Percentiles rank a stretch among this genome's conserved stretches.
phyloP scores from a whole-genome alignment of 2,329 filamentous ascomycete species.

The Coniochaeta sp. region DNA sequence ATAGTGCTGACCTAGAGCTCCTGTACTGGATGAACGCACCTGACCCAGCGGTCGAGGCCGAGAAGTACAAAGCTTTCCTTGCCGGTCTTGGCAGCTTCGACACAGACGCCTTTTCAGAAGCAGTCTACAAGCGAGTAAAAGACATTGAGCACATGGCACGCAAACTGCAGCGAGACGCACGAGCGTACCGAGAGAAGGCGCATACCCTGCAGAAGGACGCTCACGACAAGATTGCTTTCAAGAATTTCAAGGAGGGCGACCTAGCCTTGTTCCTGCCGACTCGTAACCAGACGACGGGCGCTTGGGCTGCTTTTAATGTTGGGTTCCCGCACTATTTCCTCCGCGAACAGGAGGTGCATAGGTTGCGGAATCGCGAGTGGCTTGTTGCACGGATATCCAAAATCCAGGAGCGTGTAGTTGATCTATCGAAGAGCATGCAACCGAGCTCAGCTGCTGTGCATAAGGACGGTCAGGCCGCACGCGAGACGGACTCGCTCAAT shows the following conservation, averaged over 20 bases:
- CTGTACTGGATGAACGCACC: conserved; percentile 76
- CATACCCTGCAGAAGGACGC: conserved; percentile 75
- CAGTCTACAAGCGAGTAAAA: conserved; percentile 80
- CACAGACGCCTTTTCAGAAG: conserved; percentile 75
- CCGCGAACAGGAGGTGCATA: conserved; percentile 83
- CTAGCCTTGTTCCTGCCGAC: conserved; percentile 91
- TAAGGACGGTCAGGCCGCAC: conserved; percentile 12
- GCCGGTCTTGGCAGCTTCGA: conserved; percentile 71
- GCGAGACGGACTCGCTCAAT: conserved; percentile 42
- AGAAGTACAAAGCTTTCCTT: conserved; percentile 70
- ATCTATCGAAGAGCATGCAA: conserved; percentile 72
- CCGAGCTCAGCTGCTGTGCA: conserved; percentile 22
- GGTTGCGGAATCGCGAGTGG: conserved; percentile 82
- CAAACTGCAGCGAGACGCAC: conserved; percentile 86
- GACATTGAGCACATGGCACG: conserved; percentile 90
- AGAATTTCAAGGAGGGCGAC: conserved; percentile 93
- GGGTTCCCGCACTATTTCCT: conserved; percentile 96
- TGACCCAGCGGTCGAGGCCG: conserved; percentile 58
- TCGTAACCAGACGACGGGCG: conserved; percentile 84
- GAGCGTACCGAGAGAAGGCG: conserved; percentile 80
- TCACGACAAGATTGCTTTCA: conserved; percentile 93
- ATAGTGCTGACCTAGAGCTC: conserved; percentile 62
- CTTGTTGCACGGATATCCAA: conserved; percentile 89
- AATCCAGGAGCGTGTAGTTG: conserved; percentile 87
- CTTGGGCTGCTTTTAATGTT: conserved; percentile 98